These are phyloP conservation scores for Ogataea dorogensis DNA, from an alignment of 805 yeast genomes.

Conservation along the genomic window DNA sequence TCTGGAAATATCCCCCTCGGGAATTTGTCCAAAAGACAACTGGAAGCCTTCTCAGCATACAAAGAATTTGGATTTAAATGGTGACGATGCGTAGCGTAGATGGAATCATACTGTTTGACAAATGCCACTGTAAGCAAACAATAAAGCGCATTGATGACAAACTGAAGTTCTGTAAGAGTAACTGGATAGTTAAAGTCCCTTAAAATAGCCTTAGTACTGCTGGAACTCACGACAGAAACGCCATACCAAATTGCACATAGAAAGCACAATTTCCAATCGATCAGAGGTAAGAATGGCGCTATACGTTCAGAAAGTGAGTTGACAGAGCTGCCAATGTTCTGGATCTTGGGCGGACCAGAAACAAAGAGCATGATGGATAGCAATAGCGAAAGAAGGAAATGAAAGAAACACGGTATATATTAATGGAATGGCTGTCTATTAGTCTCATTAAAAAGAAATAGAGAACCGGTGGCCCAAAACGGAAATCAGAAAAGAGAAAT, in stretches of 20 bases:
- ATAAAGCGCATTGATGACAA: slow-evolving; percentile 63
- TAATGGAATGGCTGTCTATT: slow-evolving; percentile 6
- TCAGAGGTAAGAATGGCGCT: slow-evolving; percentile 19
- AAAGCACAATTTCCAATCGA: slow-evolving; percentile 31
- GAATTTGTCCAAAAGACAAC: slow-evolving; percentile 30
- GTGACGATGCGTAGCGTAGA: slow-evolving; percentile 31
- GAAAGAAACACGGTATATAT: slow-evolving; percentile 1
- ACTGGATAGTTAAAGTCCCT: slow-evolving; percentile 73
- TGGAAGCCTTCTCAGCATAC: slow-evolving; percentile 21
- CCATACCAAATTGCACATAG: slow-evolving; percentile 80
- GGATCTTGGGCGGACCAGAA: slow-evolving; percentile 13
- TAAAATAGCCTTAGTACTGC: slow-evolving; percentile 76
- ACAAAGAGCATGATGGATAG: slow-evolving; percentile 17
- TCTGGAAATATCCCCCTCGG: slow-evolving; percentile 53
- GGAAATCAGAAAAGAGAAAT: slow-evolving; percentile 3
- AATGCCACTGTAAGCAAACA: slow-evolving; percentile 42
- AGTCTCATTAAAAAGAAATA: slow-evolving; percentile 1
- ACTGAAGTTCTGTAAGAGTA: slow-evolving; percentile 87
- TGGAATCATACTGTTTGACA: slow-evolving; percentile 33
- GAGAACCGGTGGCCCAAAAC: slow-evolving; percentile 1
- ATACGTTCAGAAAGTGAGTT: slow-evolving; percentile 11
- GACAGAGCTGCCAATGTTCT: slow-evolving; percentile 9
- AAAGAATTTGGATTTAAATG: slow-evolving; percentile 36
- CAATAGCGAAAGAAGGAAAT: slow-evolving; percentile 4
- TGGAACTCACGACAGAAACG: slow-evolving; percentile 75